Evolutionary conservation across 257 asterid genomes (phyloP).

Genomic region (Petunia secreta): DNA sequence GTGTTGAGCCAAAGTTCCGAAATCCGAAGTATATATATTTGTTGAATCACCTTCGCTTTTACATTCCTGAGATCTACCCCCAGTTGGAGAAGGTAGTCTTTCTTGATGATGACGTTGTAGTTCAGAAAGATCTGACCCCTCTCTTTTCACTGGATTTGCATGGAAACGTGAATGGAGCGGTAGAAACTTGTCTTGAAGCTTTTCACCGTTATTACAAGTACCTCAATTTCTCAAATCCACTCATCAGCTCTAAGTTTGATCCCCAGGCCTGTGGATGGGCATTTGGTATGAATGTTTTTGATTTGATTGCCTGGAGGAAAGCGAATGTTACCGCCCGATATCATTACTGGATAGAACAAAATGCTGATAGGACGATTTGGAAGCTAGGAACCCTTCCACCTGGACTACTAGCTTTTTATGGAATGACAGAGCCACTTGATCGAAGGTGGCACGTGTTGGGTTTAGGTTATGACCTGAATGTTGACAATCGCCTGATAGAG

Average conservation of each 20-base stretch:
- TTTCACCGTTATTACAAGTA: constrained; percentile 80
- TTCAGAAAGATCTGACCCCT: constrained; percentile 83
- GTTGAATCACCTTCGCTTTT: constrained; percentile 78
- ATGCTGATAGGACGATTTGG: constrained; percentile 68
- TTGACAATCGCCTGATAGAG: constrained; percentile 74
- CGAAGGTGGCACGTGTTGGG: constrained; percentile 92
- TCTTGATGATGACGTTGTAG: constrained; percentile 83
- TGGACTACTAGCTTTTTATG: constrained; percentile 79
- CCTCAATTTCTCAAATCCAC: constrained; percentile 81
- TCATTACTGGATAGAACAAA: constrained; percentile 76
- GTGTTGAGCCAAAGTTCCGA: constrained; percentile 54
- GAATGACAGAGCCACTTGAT: constrained; percentile 82
- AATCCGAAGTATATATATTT: constrained; percentile 64
- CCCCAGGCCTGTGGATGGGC: constrained; percentile 98
- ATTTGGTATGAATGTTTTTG: constrained; percentile 83
- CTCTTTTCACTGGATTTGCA: constrained; percentile 82
- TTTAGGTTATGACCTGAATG: constrained; percentile 69
- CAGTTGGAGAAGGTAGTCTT: constrained; percentile 83
- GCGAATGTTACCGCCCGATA: constrained; percentile 67
- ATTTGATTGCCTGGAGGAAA: constrained; percentile 80
- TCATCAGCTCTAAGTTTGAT: constrained; percentile 75
- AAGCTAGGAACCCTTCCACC: constrained; percentile 89
- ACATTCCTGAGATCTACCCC: constrained; percentile 82
- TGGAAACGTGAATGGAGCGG: constrained; percentile 91
- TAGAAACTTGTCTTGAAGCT: constrained; percentile 90